Base-by-base conservation (phyloP, 2,329 filamentous ascomycete genomes). In the Fusarium sp. region DNA sequence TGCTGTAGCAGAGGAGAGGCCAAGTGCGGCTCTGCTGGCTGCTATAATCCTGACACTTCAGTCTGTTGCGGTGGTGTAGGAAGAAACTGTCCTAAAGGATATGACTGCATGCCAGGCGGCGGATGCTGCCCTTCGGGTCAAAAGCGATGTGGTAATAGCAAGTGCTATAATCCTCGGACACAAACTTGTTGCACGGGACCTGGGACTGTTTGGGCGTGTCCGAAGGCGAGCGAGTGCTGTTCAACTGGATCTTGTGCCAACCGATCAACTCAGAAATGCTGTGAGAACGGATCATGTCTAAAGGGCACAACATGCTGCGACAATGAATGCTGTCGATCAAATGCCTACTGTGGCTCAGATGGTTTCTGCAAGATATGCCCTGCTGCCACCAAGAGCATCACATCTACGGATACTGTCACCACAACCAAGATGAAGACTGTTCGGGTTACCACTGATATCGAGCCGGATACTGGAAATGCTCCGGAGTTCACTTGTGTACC, bases 291-390 rank as follows among this genome's bases (percentile, higher is more conserved):
- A 0, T 49, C 52, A 0, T 66, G 63, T 5, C 4, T 59, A 2
- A 48, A 65, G 2, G 61, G 61, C 2, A 65, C 63, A 3, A 66
- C 63, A 0, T 66, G 63, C 17, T 66, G 63, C 1, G 60, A 60
- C 1, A 65, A 66, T 1, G 63, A 66, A 20, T 66, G 63, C 3
- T 66, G 63, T 15, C 23, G 20, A 0, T 49, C 61, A 0, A 35
- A 14, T 37, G 63, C 30, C 1, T 66, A 66, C n/a, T 66, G 63
- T 10, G 63, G 35, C 1, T 65, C 60, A 0, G 60, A 66, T 6
- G 63, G 63, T 0, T 65, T 46, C 3, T 66, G 63, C 6, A 65
- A 65, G n/a, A 26, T 32, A 12, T 66, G 63, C 20, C 63, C 63
- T 5, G 60, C 40, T 6, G 44, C 60, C 3, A 66, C 63, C 1